These are phyloP conservation scores for Dendrobium huoshanense DNA, from an alignment of 106 monocot genomes.

Conservation along the genomic window DNA sequence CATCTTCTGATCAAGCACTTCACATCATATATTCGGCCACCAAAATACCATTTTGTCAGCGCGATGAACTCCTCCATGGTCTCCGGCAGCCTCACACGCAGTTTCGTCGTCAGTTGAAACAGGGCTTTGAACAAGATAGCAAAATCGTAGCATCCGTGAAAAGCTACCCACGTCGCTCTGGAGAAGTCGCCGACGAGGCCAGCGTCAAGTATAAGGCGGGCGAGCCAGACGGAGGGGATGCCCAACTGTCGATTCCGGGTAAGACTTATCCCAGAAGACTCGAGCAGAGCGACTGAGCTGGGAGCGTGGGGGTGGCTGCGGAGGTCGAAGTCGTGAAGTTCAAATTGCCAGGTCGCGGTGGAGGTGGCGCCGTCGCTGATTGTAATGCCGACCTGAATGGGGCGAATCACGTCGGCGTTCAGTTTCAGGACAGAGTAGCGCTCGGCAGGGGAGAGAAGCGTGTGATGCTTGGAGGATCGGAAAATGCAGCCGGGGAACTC, in stretches of 20 bases:
- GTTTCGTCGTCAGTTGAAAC: not conserved
- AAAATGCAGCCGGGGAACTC: slow-evolving; percentile 2
- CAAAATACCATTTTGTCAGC: not conserved
- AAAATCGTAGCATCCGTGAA: no score
- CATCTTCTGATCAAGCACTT: not conserved
- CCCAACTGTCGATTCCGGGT: no score
- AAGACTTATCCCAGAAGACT: no score
- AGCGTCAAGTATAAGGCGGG: no score
- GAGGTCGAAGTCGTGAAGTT: not conserved
- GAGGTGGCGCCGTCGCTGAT: not conserved
- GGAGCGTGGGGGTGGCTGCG: not conserved
- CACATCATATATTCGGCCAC: not conserved
- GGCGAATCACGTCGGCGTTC: not conserved
- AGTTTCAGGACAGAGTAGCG: not conserved
- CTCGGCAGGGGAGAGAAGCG: not conserved
- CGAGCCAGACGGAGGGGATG: no score
- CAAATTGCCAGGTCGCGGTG: not conserved
- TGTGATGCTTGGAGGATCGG: not conserved
- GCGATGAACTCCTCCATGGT: not conserved
- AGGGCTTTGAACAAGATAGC: no score
- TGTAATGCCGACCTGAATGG: not conserved
- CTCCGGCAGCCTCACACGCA: not conserved
- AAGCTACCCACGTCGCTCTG: no score
- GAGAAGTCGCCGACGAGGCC: no score
- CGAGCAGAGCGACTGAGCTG: no score